Base-by-base conservation (phyloP, 2,329 filamentous ascomycete species). In the Ascosphaera aggregata region DNA sequence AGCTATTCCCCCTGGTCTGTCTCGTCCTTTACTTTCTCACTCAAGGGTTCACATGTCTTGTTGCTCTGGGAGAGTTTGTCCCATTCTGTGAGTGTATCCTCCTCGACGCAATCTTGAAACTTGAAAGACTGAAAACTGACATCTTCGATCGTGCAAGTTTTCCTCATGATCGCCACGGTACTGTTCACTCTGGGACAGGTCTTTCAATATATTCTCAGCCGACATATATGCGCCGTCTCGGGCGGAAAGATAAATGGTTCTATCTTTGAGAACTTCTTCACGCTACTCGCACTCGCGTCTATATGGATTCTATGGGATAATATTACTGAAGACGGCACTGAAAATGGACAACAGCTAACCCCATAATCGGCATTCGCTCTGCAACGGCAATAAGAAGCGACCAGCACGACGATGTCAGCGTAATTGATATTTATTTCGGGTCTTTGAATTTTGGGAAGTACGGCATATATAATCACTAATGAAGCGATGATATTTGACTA, bases 291-390 rank as follows among this genome's bases (percentile, higher is more conserved):
- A 0, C 82, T 98, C 3, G 66, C 81, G 15, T 73, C 73, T 59
- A 62, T 94, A 46, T 98, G 89, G 85, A 58, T 80, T 41, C 98
- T 98, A 65, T 98, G 89, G 89, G 92, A 84, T 36, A 94, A 84
- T 61, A 98, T 98, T 50, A 98, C 89, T 13, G 89, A 98, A 60
- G 89, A 98, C 51, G 86, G 94, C 62, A n/a, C n/a, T n/a, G n/a
- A n/a, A n/a, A n/a, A n/a, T n/a, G n/a, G n/a, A n/a, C n/a, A n/a
- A n/a, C n/a, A n/a, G n/a, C n/a, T n/a, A n/a, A n/a, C n/a, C n/a
- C n/a, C n/a, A n/a, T n/a, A n/a, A n/a, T n/a, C n/a, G n/a, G n/a
- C n/a, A n/a, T n/a, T n/a, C n/a, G n/a, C n/a, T n/a, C n/a, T n/a
- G n/a, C n/a, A n/a, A n/a, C n/a, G n/a, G n/a, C n/a, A n/a, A n/a